Evolutionary conservation across 805 yeast species (phyloP).

Genomic region (Cyberlindnera veronae): DNA sequence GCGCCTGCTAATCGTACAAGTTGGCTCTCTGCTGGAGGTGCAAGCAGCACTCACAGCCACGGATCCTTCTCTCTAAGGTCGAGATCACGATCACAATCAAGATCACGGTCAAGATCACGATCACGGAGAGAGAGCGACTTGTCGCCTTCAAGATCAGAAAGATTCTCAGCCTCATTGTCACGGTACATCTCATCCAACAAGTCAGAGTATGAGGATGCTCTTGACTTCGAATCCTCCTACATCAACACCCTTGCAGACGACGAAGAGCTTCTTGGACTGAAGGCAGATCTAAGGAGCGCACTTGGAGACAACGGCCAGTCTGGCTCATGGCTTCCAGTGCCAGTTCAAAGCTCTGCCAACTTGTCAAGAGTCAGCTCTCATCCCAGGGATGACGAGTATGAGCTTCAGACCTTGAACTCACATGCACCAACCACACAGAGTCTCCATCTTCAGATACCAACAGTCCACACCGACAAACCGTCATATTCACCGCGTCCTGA

Average conservation of each 20-base stretch:
- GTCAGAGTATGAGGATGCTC: conserved; percentile 8
- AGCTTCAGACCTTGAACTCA: conserved; percentile 5
- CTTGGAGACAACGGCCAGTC: conserved; percentile 11
- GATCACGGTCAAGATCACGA: conserved; percentile 7
- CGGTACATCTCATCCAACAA: not conserved
- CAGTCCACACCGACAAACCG: not conserved
- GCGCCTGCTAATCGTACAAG: not conserved
- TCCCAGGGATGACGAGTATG: conserved; percentile 4
- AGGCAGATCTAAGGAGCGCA: conserved; percentile 22
- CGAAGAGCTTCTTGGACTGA: conserved; percentile 14
- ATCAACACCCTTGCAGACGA: conserved; percentile 13
- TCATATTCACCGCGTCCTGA: conserved; percentile 7
- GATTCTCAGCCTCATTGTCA: not conserved
- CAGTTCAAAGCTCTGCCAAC: conserved; percentile 6
- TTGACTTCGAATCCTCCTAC: conserved; percentile 10
- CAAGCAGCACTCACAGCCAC: not conserved
- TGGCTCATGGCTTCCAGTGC: conserved; percentile 21
- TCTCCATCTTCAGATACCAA: conserved; percentile 5
- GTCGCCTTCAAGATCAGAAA: conserved; percentile 3
- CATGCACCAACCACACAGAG: not conserved
- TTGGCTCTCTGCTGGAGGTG: not conserved
- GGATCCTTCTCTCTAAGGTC: not conserved
- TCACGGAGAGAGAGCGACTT: not conserved
- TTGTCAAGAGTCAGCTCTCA: conserved; percentile 8
- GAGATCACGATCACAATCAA: not conserved